A percentile compares a stretch with the other conserved stretches of the same genome.
Conservation (phyloP, 2,329 filamentous ascomycete species). For the Fusarium keratoplasticum region DNA sequence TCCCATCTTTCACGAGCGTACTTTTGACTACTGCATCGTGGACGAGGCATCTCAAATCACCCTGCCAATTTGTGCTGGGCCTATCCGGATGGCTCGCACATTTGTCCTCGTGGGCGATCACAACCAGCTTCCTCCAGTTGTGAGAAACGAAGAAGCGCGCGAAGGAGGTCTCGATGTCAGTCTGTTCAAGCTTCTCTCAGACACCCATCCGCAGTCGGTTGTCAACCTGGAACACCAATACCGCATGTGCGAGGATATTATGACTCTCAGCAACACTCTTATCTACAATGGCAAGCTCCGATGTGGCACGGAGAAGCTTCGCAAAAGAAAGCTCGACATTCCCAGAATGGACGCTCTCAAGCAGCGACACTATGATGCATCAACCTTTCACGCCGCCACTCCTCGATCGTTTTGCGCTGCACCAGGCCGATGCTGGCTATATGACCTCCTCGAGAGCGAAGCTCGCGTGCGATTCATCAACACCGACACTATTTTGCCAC, state of each 20-base stretch:
- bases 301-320: conserved; percentile 84
- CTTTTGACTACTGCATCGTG: conserved; percentile 98
- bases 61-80: conserved; percentile 91
- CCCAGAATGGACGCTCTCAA: conserved; percentile 72
- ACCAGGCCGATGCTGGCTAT: conserved; percentile 77
- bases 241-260: conserved; percentile 97
- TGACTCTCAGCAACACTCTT: conserved; percentile 90
- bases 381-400: conserved; percentile 55
- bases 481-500: conserved; percentile 78
- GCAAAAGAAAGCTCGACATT: conserved; percentile 74
- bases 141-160: conserved; percentile 89
- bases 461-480: conserved; percentile 89
- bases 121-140: conserved; percentile 92
- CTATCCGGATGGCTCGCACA: conserved; percentile 89
- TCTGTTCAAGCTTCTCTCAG: conserved; percentile 92
- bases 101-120: conserved; percentile 98
- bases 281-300: conserved; percentile 94
- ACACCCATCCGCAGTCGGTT: conserved; percentile 86
- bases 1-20: conserved; percentile 85
- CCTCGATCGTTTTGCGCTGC: conserved; percentile 68
- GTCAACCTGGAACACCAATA: conserved; percentile 96
- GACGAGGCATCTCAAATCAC: conserved; percentile 99
- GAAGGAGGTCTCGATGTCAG: conserved; percentile 90
- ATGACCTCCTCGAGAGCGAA: conserved; percentile 74
- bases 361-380: conserved; percentile 68